Percentiles rank a stretch among this genome's conserved stretches.
phyloP scores from a whole-genome alignment of 495 filamentous ascomycete species.

The Hypoxylon cercidicola region DNA sequence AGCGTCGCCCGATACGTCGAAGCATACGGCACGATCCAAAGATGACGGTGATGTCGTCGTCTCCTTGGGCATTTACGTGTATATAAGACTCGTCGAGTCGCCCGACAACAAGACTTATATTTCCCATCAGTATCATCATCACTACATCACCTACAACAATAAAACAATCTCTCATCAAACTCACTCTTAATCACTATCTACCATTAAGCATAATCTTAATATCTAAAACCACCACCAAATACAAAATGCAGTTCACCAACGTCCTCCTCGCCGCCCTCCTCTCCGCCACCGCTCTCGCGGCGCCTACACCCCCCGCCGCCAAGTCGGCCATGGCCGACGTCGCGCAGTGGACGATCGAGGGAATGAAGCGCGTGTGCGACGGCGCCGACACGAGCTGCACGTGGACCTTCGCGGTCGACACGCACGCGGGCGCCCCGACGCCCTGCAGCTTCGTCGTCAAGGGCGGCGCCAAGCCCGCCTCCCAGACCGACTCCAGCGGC shows the following conservation, averaged over 20 bases:
- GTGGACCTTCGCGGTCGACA: constrained; percentile 57
- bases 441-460: constrained; percentile 51
- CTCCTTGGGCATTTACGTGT: constrained; percentile 13
- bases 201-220: constrained; percentile 20
- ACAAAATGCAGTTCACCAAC: constrained; percentile 57
- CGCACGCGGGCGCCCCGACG: constrained; percentile 39
- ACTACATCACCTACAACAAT: background rate
- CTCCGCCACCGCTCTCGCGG: constrained; percentile 50
- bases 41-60: constrained; percentile 10
- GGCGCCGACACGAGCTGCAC: constrained; percentile 52
- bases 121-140: constrained; percentile 19
- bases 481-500: constrained; percentile 47
- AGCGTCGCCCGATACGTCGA: constrained; percentile 1
- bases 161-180: constrained; percentile 3
- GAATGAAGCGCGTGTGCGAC: constrained; percentile 57
- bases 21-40: constrained; percentile 6
- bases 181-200: constrained; percentile 12
- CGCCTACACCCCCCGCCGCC: constrained; percentile 25
- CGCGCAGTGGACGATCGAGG: constrained; percentile 50
- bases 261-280: constrained; percentile 46
- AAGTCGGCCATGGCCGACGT: constrained; percentile 47
- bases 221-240: constrained; percentile 15
- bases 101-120: constrained; percentile 16
- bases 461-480: constrained; percentile 41
- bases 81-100: constrained; percentile 22